Base-by-base conservation (phyloP, 75 land plant genomes). In the Ceratopteris richardii region DNA sequence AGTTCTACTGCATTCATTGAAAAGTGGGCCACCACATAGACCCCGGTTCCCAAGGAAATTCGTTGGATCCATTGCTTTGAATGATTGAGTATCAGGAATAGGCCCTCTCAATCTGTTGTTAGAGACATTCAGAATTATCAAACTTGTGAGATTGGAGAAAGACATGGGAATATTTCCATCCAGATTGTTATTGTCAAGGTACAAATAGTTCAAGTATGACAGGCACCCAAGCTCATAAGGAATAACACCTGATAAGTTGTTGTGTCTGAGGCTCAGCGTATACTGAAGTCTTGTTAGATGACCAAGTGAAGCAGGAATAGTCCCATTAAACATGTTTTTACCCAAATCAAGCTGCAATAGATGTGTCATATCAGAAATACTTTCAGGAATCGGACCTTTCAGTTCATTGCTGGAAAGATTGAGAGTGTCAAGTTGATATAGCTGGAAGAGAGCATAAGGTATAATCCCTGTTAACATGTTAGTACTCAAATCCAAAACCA, bases 31-130 rank as follows among this genome's bases (percentile, higher is more conserved):
- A 31, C 96, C 96, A 68, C 96, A 90, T 5, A 90, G 88, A 27
- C 86, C 93, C 21, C 70, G 58, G 50, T 90, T 87, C 17, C 80
- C 86, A 37, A 72, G 47, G 47, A 87, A 90, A 65, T 81, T 77
- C 64, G 71, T 75, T 6, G 28, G 25, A 20, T 40, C 72, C 96
- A 90, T 81, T 44, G 64, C 71, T 20, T 77, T 70, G 50, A 88
- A 76, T 36, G 70, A 21, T 14, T 79, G 62, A 0, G 66, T 60
- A 0, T 61, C 24, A 42, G 90, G 94, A 29, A 88, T 51, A 41
- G 89, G 74, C 7, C 94, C 94, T 1, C 61, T 74, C 2, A 88
- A 75, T 52, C 79, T 61, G 63, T 87, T 87, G 63, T 81, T 67
- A 14, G 88, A 87, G 27, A 87, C 64, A 68, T 88, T 82, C 44